phyloP scores from a whole-genome alignment of 148 eudicot species.

The Cornus kousa region DNA sequence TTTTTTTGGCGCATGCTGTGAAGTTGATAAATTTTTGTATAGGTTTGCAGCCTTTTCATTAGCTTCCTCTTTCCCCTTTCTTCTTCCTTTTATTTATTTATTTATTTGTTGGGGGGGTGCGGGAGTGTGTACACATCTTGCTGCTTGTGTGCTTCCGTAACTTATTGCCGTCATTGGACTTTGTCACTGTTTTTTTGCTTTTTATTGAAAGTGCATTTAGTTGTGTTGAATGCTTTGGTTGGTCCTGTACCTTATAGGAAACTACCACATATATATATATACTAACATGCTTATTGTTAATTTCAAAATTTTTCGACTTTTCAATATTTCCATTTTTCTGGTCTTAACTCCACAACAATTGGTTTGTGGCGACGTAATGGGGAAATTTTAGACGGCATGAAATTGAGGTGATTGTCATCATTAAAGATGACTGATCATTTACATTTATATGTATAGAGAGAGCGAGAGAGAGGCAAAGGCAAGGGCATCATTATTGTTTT shows the following conservation, averaged over 20 bases:
- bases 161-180: not conserved
- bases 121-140: too few species aligned
- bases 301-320: not conserved
- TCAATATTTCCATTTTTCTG: too few species aligned
- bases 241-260: not conserved
- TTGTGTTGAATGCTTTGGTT: too few species aligned
- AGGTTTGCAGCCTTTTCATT: conserved; percentile 2
- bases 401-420: too few species aligned
- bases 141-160: too few species aligned
- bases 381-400: too few species aligned
- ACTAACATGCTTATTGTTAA: not conserved
- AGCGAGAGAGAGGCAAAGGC: too few species aligned
- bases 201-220: not conserved
- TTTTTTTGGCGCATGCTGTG: not conserved
- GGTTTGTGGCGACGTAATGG: not conserved
- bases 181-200: not conserved
- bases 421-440: too few species aligned
- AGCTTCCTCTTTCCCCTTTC: too few species aligned
- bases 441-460: too few species aligned
- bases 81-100: too few species aligned
- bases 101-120: not conserved
- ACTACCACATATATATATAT: not conserved
- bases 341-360: not conserved
- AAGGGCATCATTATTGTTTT: too few species aligned
- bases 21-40: not conserved